Percentiles rank a stretch among this genome's conserved stretches.
These are phyloP conservation scores for Termitomyces sp. DNA, from an alignment of 768 basidiomycete genomes.

Conservation along the genomic window DNA sequence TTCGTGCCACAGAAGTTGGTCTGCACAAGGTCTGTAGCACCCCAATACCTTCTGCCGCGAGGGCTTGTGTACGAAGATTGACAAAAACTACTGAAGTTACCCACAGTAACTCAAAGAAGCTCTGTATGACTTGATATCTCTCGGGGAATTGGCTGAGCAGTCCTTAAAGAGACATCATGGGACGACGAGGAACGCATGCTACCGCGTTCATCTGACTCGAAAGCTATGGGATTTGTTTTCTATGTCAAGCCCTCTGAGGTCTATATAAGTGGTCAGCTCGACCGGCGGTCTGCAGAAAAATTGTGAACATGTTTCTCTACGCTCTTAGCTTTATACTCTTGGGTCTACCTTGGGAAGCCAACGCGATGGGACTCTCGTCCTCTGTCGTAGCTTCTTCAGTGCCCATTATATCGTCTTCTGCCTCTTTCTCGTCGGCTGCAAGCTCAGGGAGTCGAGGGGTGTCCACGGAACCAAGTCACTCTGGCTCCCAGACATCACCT, in stretches of 20 bases:
- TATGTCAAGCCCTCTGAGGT: background rate
- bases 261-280: slow-evolving; percentile 1
- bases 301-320: background rate
- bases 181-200: slow-evolving; percentile 9
- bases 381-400: background rate
- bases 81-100: background rate
- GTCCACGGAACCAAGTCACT: background rate
- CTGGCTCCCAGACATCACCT: background rate
- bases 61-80: background rate
- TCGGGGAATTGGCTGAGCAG: background rate
- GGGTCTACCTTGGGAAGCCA: background rate
- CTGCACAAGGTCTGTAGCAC: background rate
- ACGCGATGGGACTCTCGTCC: background rate
- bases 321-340: background rate
- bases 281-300: background rate
- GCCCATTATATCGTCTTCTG: background rate
- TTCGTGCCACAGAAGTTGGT: slow-evolving; percentile 1
- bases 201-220: slow-evolving; percentile 3
- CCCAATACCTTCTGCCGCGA: background rate
- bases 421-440: background rate
- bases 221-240: background rate
- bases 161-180: slow-evolving; percentile 8
- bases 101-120: slow-evolving; percentile 1
- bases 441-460: background rate
- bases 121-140: background rate